Conservation (phyloP, 2,329 filamentous ascomycete genomes). For the Aspergillus brasiliensis region DNA sequence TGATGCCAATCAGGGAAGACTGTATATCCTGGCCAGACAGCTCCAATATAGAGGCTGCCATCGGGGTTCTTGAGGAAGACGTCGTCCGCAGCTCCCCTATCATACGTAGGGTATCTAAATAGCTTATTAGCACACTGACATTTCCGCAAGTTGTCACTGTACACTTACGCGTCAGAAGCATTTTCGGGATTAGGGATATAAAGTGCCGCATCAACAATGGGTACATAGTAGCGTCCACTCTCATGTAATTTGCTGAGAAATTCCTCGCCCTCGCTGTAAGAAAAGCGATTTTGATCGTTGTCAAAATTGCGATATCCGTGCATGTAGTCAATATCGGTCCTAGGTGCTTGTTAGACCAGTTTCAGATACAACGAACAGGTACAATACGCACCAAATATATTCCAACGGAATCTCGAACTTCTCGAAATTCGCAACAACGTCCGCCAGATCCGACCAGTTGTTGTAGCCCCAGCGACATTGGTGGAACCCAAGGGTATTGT, state of each 20-base stretch:
- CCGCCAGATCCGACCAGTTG: conserved; percentile 69
- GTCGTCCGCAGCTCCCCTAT: conserved; percentile 51
- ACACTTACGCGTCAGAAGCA: conserved; percentile 61
- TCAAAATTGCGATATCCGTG: conserved; percentile 62
- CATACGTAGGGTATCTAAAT: conserved; percentile 55
- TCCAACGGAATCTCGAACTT: conserved; percentile 61
- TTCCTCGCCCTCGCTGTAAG: conserved; percentile 50
- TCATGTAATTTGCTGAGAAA: conserved; percentile 58
- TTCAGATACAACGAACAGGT: not conserved
- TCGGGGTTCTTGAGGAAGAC: conserved; percentile 58
- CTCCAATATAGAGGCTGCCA: conserved; percentile 57
- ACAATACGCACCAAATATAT: conserved; percentile 44
- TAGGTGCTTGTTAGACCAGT: conserved; percentile 8
- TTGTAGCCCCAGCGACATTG: conserved; percentile 83
- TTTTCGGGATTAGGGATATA: conserved; percentile 75
- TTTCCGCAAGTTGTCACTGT: conserved; percentile 37
- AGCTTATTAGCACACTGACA: not conserved
- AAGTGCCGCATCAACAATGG: conserved; percentile 65
- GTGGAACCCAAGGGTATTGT: conserved; percentile 79
- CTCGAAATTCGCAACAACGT: conserved; percentile 56
- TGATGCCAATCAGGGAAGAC: conserved; percentile 65
- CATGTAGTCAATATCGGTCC: conserved; percentile 59
- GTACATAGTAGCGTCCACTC: conserved; percentile 60
- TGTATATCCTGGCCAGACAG: conserved; percentile 62
- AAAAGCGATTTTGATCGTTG: conserved; percentile 56